phyloP scores from a whole-genome alignment of 2,329 filamentous ascomycete genomes.

The Aspergillus sp. region DNA sequence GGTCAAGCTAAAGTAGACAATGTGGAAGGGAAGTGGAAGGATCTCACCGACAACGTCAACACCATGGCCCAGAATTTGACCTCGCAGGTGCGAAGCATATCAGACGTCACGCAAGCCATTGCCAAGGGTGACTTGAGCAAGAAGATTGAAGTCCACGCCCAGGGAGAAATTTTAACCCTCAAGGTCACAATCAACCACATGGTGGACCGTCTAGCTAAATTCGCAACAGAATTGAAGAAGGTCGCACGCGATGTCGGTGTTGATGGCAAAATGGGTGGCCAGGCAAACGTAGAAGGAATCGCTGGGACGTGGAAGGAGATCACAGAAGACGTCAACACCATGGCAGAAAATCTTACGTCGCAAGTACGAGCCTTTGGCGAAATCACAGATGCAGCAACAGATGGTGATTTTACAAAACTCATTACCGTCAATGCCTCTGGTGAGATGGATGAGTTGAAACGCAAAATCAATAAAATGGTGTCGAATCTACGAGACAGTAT shows the following conservation, averaged over 20 bases:
- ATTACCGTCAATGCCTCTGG: constrained; percentile 97
- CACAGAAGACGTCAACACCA: constrained; percentile 93
- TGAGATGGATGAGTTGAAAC: constrained; percentile 98
- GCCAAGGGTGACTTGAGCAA: constrained; percentile 94
- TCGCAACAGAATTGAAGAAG: constrained; percentile 92
- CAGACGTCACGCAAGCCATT: constrained; percentile 90
- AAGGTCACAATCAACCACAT: constrained; percentile 99
- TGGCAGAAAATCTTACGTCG: constrained; percentile 83
- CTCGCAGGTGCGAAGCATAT: constrained; percentile 79
- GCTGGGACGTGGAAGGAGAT: constrained; percentile 98
- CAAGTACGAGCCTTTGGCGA: constrained; percentile 98
- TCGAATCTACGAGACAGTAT: constrained; percentile 94
- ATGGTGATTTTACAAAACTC: constrained; percentile 94
- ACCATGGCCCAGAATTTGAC: constrained; percentile 67
- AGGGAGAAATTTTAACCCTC: constrained; percentile 88
- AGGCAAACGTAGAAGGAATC: constrained; percentile 89
- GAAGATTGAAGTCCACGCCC: constrained; percentile 92
- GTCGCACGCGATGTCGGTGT: constrained; percentile 96
- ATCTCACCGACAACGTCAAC: constrained; percentile 67
- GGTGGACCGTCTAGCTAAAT: constrained; percentile 91
- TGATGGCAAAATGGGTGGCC: constrained; percentile 97
- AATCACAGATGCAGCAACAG: constrained; percentile 95
- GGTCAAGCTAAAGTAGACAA: constrained; percentile 65
- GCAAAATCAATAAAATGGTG: constrained; percentile 99
- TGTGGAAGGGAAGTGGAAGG: constrained; percentile 67